These are phyloP conservation scores for Penicillium concentricum DNA, from an alignment of 2,329 filamentous ascomycete genomes.

Conservation along the genomic window DNA sequence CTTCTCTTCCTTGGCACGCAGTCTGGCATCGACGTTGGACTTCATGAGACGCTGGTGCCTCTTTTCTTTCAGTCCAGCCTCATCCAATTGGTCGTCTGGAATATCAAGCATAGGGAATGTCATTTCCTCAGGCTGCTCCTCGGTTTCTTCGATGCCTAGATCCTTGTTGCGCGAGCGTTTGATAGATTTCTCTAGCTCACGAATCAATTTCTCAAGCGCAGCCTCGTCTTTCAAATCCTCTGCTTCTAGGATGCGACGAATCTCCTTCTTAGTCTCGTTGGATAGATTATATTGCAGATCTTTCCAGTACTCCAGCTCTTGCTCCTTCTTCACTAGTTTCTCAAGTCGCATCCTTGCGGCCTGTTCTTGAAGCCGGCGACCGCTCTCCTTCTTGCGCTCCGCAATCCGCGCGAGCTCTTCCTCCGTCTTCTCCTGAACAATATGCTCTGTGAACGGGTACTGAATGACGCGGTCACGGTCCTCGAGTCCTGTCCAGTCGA, in stretches of 20 bases:
- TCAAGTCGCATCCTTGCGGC: conserved; percentile 96
- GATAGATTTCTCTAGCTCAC: conserved; percentile 86
- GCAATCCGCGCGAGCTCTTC: conserved; percentile 88
- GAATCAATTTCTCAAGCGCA: conserved; percentile 78
- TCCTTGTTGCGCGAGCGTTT: conserved; percentile 91
- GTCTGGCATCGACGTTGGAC: conserved; percentile 88
- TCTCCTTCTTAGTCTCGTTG: conserved; percentile 86
- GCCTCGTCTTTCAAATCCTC: conserved; percentile 91
- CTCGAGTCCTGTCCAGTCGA: conserved; percentile 91
- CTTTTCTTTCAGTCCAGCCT: conserved; percentile 87
- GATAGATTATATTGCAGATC: conserved; percentile 71
- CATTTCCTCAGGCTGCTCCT: conserved; percentile 72
- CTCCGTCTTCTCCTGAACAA: conserved; percentile 86
- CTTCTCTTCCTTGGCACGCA: conserved; percentile 93
- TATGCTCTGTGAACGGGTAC: conserved; percentile 88
- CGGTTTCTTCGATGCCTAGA: conserved; percentile 78
- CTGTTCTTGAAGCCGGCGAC: conserved; percentile 86
- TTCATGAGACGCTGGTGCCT: conserved; percentile 90
- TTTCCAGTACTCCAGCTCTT: conserved; percentile 92
- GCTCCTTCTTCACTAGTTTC: conserved; percentile 91
- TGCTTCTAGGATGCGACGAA: conserved; percentile 77
- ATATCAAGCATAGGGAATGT: conserved; percentile 86
- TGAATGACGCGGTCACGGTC: conserved; percentile 87
- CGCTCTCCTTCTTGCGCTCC: conserved; percentile 93
- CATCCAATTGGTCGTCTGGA: conserved; percentile 89